Conservation (phyloP, 306 rosid species). For the Lagenaria siceraria region DNA sequence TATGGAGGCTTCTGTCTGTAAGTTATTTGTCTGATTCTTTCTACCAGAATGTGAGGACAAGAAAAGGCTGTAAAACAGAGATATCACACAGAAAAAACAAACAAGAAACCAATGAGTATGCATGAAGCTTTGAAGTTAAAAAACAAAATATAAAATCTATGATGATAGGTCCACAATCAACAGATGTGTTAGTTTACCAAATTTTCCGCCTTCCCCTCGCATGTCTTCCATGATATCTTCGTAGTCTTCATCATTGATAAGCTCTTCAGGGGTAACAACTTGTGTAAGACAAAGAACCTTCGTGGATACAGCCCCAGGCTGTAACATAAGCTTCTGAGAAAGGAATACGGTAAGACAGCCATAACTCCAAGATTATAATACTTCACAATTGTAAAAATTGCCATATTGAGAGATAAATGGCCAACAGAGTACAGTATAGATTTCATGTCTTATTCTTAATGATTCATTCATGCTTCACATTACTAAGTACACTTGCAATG, state of each 20-base stretch:
- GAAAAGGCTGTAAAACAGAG: slow-evolving; percentile 73
- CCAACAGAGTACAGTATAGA: background rate
- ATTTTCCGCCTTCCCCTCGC: slow-evolving; percentile 83
- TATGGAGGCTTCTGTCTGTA: slow-evolving; percentile 65
- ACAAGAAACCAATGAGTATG: slow-evolving; percentile 27
- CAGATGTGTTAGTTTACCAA: slow-evolving; percentile 32
- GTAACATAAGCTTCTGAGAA: slow-evolving; percentile 76
- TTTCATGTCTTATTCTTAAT: background rate
- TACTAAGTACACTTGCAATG: background rate
- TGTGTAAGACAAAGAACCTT: slow-evolving; percentile 84
- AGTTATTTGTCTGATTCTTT: slow-evolving; percentile 67
- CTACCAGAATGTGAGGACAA: slow-evolving; percentile 62
- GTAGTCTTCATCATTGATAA: slow-evolving; percentile 80
- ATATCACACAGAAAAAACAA: slow-evolving; percentile 18
- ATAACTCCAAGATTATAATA: background rate
- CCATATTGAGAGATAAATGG: background rate
- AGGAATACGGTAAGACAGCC: background rate
- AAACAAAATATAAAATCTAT: background rate
- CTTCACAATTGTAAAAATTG: background rate
- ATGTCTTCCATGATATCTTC: slow-evolving; percentile 88
- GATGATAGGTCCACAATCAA: background rate
- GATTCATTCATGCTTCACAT: background rate
- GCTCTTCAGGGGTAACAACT: slow-evolving; percentile 75
- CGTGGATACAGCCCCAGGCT: slow-evolving; percentile 53
- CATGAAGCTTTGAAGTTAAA: slow-evolving; percentile 10